Evolutionary conservation across 768 basidiomycete species (phyloP), one percentile per base, ranked within the genome.

Genomic region (Russula sp.): DNA sequence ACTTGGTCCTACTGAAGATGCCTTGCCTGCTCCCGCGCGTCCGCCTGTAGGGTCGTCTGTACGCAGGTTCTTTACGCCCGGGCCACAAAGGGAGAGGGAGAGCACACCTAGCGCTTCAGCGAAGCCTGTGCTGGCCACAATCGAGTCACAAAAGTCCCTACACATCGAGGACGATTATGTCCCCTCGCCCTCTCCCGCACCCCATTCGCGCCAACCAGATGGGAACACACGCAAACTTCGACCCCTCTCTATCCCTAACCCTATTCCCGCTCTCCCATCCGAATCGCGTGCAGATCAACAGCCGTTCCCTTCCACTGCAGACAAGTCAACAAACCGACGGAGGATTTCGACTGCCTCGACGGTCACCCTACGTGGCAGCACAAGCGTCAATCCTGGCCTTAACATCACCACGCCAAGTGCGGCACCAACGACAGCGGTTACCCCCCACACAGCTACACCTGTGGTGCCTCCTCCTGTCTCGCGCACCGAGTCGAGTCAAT

Each of bases 231-330:
- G 80, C 53, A 75, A 77, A 2, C 71, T 85, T 6, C 80, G 83
- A 2, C 73, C 81, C 9, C 71, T 87, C 26, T 67, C 80, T 2
- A 83, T 86, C 3, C 84, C 87, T 0, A 81, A 83, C 49, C 84
- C 87, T 0, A 76, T 87, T 2, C 81, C 85, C 1, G 76, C 78
- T 26, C 78, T 86, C 11, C 85, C 85, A 0, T 86, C 86, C 2
- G 87, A 89, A 71, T 78, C 80, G 0, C 67, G 75, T 14, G 69
- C 76, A 30, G 53, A 56, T 49, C 72, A 69, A 44, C 69, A 49
- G 32, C 52, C 57, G 44, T 52, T 40, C 16, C 32, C 60, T 57
- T 67, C 75, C 18, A 52, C 46, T 20, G 52, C 63, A 6, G 77
- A 76, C 36, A 75, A 71, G 59, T 63, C 67, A n/a, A 63, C 67